Conservation (phyloP, 805 yeast species). For the Candida wancherniae region DNA sequence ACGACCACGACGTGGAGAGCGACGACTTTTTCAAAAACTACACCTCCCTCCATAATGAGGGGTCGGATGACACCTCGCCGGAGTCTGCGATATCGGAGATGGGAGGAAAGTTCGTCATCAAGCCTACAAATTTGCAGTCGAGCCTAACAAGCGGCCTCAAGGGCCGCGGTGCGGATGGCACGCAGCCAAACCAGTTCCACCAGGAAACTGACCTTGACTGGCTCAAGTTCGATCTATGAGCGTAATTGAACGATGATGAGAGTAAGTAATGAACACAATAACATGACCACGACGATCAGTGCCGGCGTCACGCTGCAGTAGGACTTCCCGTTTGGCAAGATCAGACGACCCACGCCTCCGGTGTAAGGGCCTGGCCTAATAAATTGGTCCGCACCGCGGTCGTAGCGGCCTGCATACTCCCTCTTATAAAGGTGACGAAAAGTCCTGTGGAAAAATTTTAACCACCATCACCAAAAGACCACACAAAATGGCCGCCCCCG, state of each 20-base stretch:
- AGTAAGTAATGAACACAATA: too few species aligned
- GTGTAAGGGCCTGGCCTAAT: too few species aligned
- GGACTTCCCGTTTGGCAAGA: too few species aligned
- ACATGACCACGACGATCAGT: too few species aligned
- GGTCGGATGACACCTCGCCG: constrained; percentile 12
- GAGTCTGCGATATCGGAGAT: constrained; percentile 9
- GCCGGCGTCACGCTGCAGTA: too few species aligned
- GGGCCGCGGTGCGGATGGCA: constrained; percentile 1
- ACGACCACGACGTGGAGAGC: constrained; percentile 16
- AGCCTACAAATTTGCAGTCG: constrained; percentile 12
- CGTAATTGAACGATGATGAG: too few species aligned
- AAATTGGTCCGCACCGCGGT: too few species aligned
- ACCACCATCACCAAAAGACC: neutral
- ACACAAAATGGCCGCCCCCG: constrained; percentile 36
- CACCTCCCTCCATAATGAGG: constrained; percentile 18
- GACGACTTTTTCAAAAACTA: constrained; percentile 22
- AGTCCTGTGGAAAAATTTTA: constrained; percentile 5
- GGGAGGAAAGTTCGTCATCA: constrained; percentile 14
- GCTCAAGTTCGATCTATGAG: constrained; percentile 28
- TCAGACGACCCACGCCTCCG: too few species aligned
- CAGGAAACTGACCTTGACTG: constrained; percentile 26
- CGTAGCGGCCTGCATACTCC: too few species aligned
- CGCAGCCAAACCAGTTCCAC: constrained; percentile 4
- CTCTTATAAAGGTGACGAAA: too few species aligned
- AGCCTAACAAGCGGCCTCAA: constrained; percentile 18